These are phyloP conservation scores for Pythium aquatile DNA, from an alignment of 352 stramenopile genomes.

Conservation along the genomic window DNA sequence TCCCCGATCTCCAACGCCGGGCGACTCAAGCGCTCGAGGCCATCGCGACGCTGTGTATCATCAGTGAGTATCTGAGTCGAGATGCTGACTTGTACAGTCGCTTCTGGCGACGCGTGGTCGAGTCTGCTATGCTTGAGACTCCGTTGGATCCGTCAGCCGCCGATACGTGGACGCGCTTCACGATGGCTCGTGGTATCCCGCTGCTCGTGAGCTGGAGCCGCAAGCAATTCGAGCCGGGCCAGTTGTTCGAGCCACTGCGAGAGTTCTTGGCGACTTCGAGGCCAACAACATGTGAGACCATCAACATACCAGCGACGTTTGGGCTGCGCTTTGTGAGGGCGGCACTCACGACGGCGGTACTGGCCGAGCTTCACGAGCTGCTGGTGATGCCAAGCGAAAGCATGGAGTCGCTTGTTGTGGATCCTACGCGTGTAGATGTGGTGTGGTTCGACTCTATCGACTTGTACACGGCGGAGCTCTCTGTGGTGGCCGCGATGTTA, in stretches of 20 bases:
- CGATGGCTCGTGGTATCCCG: background rate
- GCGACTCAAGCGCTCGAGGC: background rate
- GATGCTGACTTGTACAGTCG: background rate
- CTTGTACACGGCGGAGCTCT: background rate
- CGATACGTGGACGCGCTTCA: background rate
- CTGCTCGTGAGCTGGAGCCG: background rate
- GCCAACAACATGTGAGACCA: background rate
- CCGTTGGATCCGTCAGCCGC: background rate
- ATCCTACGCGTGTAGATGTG: background rate
- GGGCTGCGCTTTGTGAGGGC: background rate
- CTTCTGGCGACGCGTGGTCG: background rate
- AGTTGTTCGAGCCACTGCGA: background rate
- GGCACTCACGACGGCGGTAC: background rate
- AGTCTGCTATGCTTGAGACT: background rate
- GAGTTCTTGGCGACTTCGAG: background rate
- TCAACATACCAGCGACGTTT: background rate
- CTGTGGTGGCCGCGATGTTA: background rate
- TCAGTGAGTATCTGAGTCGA: background rate
- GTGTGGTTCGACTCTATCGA: background rate
- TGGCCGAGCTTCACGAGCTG: background rate
- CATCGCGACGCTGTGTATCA: background rate
- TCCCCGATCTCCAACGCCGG: background rate
- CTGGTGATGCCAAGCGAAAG: background rate
- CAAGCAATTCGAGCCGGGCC: background rate
- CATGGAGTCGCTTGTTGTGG: background rate